Evolutionary conservation across 2,329 filamentous ascomycete species (phyloP), one percentile per base, ranked within the genome.

Genomic region (Trichophyton mentagrophytes): DNA sequence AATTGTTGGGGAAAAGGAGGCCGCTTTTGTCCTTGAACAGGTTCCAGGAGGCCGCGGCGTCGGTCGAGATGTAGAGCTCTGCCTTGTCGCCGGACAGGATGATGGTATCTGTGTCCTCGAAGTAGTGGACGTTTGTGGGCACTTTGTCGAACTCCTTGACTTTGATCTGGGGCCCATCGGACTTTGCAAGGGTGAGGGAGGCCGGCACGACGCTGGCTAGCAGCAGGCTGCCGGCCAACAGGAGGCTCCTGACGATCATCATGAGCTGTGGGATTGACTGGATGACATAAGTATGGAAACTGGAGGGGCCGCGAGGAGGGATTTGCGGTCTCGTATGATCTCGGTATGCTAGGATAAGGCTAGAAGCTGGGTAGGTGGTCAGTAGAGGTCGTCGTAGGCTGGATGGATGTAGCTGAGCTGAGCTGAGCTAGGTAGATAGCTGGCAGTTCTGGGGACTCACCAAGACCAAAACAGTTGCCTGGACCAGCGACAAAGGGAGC

Each of bases 101-200:
- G 62, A 95, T 79, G 58, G 87, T 83, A 71, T 96, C 86, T 66
- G 89, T 91, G 72, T 92, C 89, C 69, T 93, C 86, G 70, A 99
- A 97, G 76, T 96, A 99, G 75, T 88, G 87, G 65, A 96, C 77
- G 70, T 85, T 85, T 60, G 76, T 71, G 0, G 90, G 88, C 60
- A 79, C 74, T 67, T 85, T 79, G 51, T 87, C 78, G 75, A 96
- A 88, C 55, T 80, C 74, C 59, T 78, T 87, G 62, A 79, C 76
- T 64, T 80, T 78, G 68, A 96, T 80, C 61, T 79, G 79, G 25
- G 91, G 91, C 57, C 79, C 78, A 69, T 85, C 81, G 46, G 67
- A 66, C 71, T 86, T 86, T 60, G 84, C 75, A 6, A 49, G 44
- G 25, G 30, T 17, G 27, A 49, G 27, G 25, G 30, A 15, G 17